Evolutionary conservation across 352 stramenopile genomes (phyloP), one percentile per base, ranked within the genome.

Genomic region (Aphanomyces invadans): DNA sequence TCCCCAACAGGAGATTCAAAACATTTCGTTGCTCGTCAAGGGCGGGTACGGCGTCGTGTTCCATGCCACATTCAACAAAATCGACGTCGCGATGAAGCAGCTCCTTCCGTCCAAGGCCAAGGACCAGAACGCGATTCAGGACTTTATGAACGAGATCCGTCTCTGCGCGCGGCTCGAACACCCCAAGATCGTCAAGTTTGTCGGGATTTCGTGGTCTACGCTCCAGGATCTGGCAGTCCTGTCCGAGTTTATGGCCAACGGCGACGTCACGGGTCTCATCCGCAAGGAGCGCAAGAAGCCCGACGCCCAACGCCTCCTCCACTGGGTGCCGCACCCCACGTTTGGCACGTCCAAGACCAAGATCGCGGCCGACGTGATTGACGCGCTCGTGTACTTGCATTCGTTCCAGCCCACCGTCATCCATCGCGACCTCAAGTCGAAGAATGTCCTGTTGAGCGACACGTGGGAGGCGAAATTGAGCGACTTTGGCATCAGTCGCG

Each of bases 31-130:
- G 23, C 70, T 88, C 15, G 81, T 79, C 28, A 80, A 80, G 45
- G 79, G 81, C 69, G 79, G 79, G 0, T 90, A 87, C 52, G 79
- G 81, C 46, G 80, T 89, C 62, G 81, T 90, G 32, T 90, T 80
- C 77, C 70, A 87, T 10, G 81, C 78, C 46, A 62, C 78, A 25
- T 87, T 83, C 71, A 80, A 81, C 71, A 83, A 84, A 54, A 75
- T 83, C 42, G 82, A 83, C 61, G 80, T 90, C 23, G 79, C 78
- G 12, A 81, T 90, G 44, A 88, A 88, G 75, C 65, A 78, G 5
- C 54, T 90, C 9, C 51, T 87, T 23, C 70, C 70, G 25, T 78
- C 83, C 44, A 87, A 88, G 68, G 71, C 73, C 10, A 79, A 81
- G 60, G 57, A 73, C 11, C 71, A 53, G 12, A 61, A 66, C 1